Percentiles rank a stretch among this genome's conserved stretches.
Evolutionary conservation across 2,329 filamentous ascomycete species (phyloP).

Genomic region (Xylariaceae sp.): DNA sequence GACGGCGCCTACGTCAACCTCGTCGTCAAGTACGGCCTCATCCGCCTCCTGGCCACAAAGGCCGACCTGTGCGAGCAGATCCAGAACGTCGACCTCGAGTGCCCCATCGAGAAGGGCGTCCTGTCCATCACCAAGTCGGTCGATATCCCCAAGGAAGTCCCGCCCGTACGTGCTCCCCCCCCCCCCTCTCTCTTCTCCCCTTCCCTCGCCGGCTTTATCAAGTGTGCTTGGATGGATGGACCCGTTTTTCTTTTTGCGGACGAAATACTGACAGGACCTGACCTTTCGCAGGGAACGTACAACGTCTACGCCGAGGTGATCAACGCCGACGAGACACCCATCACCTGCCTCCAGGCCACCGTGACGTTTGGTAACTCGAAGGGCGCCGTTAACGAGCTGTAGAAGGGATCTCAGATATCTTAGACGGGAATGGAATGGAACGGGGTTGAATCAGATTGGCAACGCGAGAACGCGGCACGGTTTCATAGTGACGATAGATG

Average conservation of each 20-base stretch:
- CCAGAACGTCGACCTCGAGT: constrained; percentile 83
- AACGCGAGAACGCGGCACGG: constrained; percentile 4
- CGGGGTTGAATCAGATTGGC: not conserved
- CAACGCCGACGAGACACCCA: constrained; percentile 69
- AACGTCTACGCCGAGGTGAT: constrained; percentile 85
- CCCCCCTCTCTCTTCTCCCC: not conserved
- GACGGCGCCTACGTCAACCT: constrained; percentile 81
- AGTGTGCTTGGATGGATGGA: no score
- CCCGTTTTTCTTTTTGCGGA: not conserved
- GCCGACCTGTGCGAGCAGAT: constrained; percentile 90
- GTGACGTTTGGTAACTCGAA: constrained; percentile 62
- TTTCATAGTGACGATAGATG: constrained; percentile 21
- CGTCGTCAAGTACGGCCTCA: constrained; percentile 91
- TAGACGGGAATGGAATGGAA: no score
- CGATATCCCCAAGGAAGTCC: constrained; percentile 82
- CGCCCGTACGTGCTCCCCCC: constrained; percentile 66
- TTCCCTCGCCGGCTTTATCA: no score
- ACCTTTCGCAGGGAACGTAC: constrained; percentile 75
- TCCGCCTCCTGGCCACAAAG: constrained; percentile 79
- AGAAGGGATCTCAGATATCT: not conserved
- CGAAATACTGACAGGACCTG: not conserved
- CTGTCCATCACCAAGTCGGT: constrained; percentile 78
- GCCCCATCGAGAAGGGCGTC: constrained; percentile 81
- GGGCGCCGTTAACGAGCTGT: constrained; percentile 26
- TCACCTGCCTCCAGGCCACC: constrained; percentile 84